Evolutionary conservation across 2,329 filamentous ascomycete species (phyloP), one percentile per base, ranked within the genome.

Genomic region (Pseudogymnoascus sp.): DNA sequence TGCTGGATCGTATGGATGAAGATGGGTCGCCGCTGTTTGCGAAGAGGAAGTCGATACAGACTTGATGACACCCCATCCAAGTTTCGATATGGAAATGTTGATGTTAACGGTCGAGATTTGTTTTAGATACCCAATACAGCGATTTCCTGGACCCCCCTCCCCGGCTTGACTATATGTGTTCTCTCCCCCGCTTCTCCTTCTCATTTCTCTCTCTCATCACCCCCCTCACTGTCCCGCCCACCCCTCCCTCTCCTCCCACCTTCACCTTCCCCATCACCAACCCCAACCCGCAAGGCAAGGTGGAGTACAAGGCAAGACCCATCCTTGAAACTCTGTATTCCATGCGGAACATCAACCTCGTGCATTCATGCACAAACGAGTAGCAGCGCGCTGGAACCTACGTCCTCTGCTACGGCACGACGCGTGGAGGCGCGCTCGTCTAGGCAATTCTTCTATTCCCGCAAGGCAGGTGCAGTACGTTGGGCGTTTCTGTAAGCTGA

Each of bases 291-390:
- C 85, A 85, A 83, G 84, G 84, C 84, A 81, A 84, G 85, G 85
- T 88, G 85, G 85, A 88, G 85, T 84, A 83, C 85, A 88, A 88
- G 85, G 85, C 83, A 84, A 87, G 85, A 85, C 74, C 78, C 78
- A 84, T 88, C 85, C 85, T 88, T 88, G 85, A 81, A 72, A 80
- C 84, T 87, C 83, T 87, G 85, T 88, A 88, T 87, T 87, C 85
- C 83, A 85, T 86, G 85, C 85, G 85, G 84, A 83, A 88, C 66
- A 88, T 81, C 67, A 67, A 74, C 65, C 70, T 60, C 50, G n/a
- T 44, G 40, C 17, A 44, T 44, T 15, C 40, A 13, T 44, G 17
- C 40, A 44, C 19, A 21, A 44, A 44, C 40, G 40, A 44, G 40
- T 44, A 44, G 40, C 19, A 44, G 40, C 40, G 17, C 17, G 40